A percentile compares a stretch with the other conserved stretches of the same genome.
Evolutionary conservation across 2,329 filamentous ascomycete species (phyloP).

Genomic region (Byssothecium circinans): DNA sequence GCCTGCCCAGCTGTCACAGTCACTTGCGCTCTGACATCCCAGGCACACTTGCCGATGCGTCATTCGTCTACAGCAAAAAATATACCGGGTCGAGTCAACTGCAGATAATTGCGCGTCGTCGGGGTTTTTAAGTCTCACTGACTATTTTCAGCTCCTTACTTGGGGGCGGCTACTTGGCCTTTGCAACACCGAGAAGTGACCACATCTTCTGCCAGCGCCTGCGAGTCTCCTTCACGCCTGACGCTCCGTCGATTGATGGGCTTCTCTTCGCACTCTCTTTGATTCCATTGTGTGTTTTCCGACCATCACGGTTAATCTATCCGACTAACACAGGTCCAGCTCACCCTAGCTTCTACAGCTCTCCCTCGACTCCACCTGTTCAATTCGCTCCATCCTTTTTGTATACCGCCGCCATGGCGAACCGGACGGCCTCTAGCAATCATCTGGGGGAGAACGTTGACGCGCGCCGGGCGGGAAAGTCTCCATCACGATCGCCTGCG

Average conservation of each 20-base stretch:
- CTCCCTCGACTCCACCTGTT: constrained; percentile 18
- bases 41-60: not conserved
- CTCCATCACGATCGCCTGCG: constrained; percentile 34
- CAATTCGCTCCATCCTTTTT: constrained; percentile 19
- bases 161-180: not conserved
- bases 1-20: not conserved
- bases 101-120: not conserved
- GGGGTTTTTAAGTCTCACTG: constrained; percentile 5
- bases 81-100: no score
- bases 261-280: constrained; percentile 41
- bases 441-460: constrained; percentile 38
- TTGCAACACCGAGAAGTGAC: not conserved
- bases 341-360: not conserved
- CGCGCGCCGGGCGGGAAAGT: constrained; percentile 36
- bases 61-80: no score
- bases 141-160: constrained; percentile 17
- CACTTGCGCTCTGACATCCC: not conserved
- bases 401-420: constrained; percentile 41
- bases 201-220: not conserved
- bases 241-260: constrained; percentile 24
- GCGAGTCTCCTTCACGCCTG: constrained; percentile 14
- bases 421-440: constrained; percentile 28
- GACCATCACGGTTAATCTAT: not conserved
- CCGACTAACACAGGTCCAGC: not conserved
- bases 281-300: constrained; percentile 15